Evolutionary conservation across 305 asterid species (phyloP).

Genomic region (Euphrasia arctica): DNA sequence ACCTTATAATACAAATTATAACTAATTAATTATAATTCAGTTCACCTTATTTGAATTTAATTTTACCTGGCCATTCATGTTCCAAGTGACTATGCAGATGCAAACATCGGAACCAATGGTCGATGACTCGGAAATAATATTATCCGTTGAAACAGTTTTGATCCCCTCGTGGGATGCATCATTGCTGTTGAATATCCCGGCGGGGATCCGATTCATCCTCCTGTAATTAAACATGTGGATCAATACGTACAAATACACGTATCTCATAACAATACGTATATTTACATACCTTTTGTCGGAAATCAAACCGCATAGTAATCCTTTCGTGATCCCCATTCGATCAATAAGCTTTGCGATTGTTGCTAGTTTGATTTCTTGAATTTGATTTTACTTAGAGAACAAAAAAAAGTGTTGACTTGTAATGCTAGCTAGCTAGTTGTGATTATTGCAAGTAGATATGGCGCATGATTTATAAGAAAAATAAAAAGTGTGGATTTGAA

Average conservation of each 20-base stretch:
- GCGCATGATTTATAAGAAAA: no score
- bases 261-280: background rate
- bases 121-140: slow-evolving; percentile 41
- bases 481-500: slow-evolving; percentile 13
- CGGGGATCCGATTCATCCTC: slow-evolving; percentile 26
- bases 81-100: slow-evolving; percentile 66
- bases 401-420: background rate
- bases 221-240: background rate
- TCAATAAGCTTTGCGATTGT: background rate
- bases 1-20: slow-evolving; percentile 28
- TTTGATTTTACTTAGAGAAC: background rate
- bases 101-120: slow-evolving; percentile 43
- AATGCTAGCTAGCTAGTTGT: background rate
- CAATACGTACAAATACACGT: no score
- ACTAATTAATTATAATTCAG: no score
- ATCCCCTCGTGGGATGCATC: slow-evolving; percentile 59
- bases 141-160: slow-evolving; percentile 38
- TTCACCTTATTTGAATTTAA: no score
- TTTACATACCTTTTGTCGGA: slow-evolving; percentile 27
- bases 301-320: slow-evolving; percentile 24
- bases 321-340: slow-evolving; percentile 16
- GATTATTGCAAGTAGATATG: no score
- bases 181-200: slow-evolving; percentile 26
- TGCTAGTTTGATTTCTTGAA: no score
- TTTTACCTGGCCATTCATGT: slow-evolving; percentile 69